Evolutionary conservation across 768 basidiomycete genomes (phyloP).

Genomic region (Mycena belliarum): DNA sequence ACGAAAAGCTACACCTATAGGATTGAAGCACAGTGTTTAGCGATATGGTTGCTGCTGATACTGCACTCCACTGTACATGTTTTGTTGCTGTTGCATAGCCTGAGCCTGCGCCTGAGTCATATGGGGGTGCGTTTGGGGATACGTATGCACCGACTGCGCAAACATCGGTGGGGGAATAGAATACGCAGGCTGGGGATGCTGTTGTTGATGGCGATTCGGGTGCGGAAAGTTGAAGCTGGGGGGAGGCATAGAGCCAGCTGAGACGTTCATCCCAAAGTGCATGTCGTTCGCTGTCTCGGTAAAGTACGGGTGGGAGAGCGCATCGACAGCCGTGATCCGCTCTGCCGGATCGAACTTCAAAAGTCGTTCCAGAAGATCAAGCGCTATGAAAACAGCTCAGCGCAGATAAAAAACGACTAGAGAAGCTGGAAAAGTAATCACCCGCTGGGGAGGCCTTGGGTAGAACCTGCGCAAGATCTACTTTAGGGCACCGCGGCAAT

Average conservation of each 20-base stretch:
- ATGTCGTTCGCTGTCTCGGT: constrained; percentile 49
- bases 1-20: neutral
- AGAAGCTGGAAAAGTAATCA: constrained; percentile 25
- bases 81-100: constrained; percentile 19
- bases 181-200: constrained; percentile 27
- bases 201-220: constrained; percentile 57
- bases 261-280: constrained; percentile 40
- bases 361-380: constrained; percentile 91
- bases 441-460: constrained; percentile 87
- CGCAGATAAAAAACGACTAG: neutral
- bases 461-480: constrained; percentile 77
- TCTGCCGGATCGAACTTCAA: constrained; percentile 95
- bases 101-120: constrained; percentile 17
- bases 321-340: constrained; percentile 88
- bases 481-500: constrained; percentile 85
- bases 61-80: constrained; percentile 7
- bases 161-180: constrained; percentile 23
- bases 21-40: neutral
- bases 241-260: constrained; percentile 64
- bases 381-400: constrained; percentile 48
- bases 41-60: constrained; percentile 19
- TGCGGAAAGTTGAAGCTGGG: constrained; percentile 71
- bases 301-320: constrained; percentile 92
- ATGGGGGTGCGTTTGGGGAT: constrained; percentile 9
- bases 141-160: constrained; percentile 27